A percentile compares a stretch with the other conserved stretches of the same genome.
These are phyloP conservation scores for Penicillium sp. DNA, from an alignment of 2,329 filamentous ascomycete genomes.

Conservation along the genomic window DNA sequence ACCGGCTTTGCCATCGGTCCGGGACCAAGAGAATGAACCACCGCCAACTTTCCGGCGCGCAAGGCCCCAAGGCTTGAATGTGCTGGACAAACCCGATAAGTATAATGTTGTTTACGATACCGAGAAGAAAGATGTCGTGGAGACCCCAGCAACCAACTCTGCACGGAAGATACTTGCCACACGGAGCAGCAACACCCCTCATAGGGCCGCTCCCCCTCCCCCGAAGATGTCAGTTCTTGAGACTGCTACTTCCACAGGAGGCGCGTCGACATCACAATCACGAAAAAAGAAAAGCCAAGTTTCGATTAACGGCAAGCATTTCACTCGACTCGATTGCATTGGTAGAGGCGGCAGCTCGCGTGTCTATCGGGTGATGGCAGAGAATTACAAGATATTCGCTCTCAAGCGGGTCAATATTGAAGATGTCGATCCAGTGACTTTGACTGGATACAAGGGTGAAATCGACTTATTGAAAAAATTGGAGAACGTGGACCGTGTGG, in stretches of 20 bases:
- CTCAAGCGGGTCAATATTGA: conserved; percentile 87
- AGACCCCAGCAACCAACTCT: conserved; percentile 39
- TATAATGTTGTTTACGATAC: conserved; percentile 44
- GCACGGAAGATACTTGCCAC: conserved; percentile 43
- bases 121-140: conserved; percentile 37
- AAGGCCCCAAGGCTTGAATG: conserved; percentile 48
- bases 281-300: conserved; percentile 73
- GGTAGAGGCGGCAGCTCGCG: conserved; percentile 87
- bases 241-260: conserved; percentile 73
- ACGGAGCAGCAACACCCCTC: conserved; percentile 62
- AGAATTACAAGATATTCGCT: conserved; percentile 91
- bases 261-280: conserved; percentile 64
- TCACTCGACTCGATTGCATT: conserved; percentile 80
- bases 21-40: conserved; percentile 79
- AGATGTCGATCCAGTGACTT: conserved; percentile 72
- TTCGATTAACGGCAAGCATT: conserved; percentile 81
- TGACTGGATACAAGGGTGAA: conserved; percentile 85
- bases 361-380: conserved; percentile 92
- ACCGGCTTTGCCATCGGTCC: conserved; percentile 51
- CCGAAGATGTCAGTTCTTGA: conserved; percentile 97
- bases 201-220: conserved; percentile 67
- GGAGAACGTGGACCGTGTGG: conserved; percentile 76
- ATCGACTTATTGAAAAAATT: conserved; percentile 82
- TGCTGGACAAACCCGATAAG: conserved; percentile 52
- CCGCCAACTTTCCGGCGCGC: conserved; percentile 59